Conservation (phyloP, 78 protist species). For the Monocercomonoides exilis region DNA sequence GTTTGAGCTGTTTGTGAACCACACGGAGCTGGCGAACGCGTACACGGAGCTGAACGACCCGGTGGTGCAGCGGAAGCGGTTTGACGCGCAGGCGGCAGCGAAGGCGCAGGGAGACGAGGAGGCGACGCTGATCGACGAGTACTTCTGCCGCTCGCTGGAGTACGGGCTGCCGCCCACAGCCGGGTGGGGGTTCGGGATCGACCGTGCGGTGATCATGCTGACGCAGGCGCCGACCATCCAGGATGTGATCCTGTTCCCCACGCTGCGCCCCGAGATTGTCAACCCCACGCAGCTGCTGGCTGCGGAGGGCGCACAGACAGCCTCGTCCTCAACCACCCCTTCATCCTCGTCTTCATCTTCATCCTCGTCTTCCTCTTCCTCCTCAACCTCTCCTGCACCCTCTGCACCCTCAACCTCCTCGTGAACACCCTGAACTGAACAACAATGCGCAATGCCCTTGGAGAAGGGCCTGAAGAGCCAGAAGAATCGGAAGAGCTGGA, state of each 20-base stretch:
- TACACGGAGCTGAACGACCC: constrained; percentile 99
- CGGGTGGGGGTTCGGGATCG: constrained; percentile 99
- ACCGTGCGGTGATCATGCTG: constrained; percentile 92
- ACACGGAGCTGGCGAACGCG: constrained; percentile 92
- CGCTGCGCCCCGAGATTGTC: constrained; percentile 76
- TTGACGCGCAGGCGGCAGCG: constrained; percentile 81
- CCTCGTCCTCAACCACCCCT: too few relatives aligned
- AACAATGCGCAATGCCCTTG: too few relatives aligned
- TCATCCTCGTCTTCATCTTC: too few relatives aligned
- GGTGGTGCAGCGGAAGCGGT: constrained; percentile 87
- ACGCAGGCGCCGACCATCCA: constrained; percentile 78
- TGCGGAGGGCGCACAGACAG: too few relatives aligned
- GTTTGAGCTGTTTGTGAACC: constrained; percentile 89
- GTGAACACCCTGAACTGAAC: too few relatives aligned
- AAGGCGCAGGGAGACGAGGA: constrained; percentile 82
- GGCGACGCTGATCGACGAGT: constrained; percentile 82
- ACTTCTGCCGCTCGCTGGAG: constrained; percentile 85
- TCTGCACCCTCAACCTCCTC: too few relatives aligned
- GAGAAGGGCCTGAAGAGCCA: too few relatives aligned
- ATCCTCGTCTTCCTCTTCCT: too few relatives aligned
- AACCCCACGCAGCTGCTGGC: too few relatives aligned
- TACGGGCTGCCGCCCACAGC: constrained; percentile 98
- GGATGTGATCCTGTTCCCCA: constrained; percentile 99
- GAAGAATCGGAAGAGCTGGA: too few relatives aligned
- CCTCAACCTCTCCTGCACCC: too few relatives aligned